Evolutionary conservation across 805 yeast species (phyloP).

Genomic region (Isabelozyma pseudorhagii): DNA sequence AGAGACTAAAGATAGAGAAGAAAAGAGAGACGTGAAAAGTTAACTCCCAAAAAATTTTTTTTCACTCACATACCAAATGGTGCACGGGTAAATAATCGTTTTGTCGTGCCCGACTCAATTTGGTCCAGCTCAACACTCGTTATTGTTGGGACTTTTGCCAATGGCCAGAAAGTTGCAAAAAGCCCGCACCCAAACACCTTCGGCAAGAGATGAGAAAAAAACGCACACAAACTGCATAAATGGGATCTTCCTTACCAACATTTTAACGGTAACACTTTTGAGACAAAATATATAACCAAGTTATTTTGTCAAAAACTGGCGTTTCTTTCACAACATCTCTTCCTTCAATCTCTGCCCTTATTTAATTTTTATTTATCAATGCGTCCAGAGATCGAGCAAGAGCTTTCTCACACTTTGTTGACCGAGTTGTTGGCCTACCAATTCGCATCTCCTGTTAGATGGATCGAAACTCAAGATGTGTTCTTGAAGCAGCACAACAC

Average conservation of each 20-base stretch:
- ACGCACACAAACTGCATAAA: not conserved
- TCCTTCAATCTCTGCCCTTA: no score
- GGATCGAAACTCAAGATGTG: slow-evolving; percentile 99
- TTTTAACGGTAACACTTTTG: not conserved
- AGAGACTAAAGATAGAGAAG: not conserved
- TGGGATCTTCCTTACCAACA: not conserved
- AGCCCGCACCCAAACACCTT: not conserved
- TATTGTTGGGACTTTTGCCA: not conserved
- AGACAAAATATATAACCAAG: no score
- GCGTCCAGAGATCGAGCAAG: slow-evolving; percentile 97
- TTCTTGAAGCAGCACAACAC: slow-evolving; percentile 90
- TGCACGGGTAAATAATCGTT: not conserved
- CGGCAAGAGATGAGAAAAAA: not conserved
- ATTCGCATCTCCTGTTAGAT: slow-evolving; percentile 98
- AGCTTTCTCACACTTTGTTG: slow-evolving; percentile 88
- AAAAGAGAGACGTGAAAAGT: not conserved
- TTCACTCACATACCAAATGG: not conserved
- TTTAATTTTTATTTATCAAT: slow-evolving; percentile 26
- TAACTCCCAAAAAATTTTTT: not conserved
- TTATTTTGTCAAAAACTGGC: no score
- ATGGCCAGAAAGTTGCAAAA: not conserved
- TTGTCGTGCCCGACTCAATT: not conserved
- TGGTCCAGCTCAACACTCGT: not conserved
- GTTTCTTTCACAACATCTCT: no score
- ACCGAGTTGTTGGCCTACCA: slow-evolving; percentile 97